phyloP scores from a whole-genome alignment of 164 flowering plant genomes.

The Stephania cephalantha region DNA sequence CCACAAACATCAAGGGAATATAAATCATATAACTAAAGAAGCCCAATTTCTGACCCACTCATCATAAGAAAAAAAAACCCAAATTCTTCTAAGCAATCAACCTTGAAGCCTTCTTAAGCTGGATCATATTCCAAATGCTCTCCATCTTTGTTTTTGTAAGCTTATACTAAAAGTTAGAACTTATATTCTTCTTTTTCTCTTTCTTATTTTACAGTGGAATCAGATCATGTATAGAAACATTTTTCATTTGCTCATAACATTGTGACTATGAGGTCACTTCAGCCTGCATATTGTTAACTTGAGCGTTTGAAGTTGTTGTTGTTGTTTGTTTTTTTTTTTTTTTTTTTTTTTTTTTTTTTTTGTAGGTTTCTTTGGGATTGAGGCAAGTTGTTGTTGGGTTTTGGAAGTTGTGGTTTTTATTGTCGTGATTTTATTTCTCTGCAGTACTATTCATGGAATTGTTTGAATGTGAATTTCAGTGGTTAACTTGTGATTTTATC shows the following conservation, averaged over 20 bases:
- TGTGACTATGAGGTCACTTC: neutral
- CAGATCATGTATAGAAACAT: neutral
- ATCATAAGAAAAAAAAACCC: no score
- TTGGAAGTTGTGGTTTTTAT: no score
- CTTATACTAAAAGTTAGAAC: neutral
- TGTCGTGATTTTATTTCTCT: neutral
- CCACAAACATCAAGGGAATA: no score
- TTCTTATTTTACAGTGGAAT: neutral
- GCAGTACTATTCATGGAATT: neutral
- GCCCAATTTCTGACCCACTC: no score
- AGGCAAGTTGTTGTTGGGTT: neutral
- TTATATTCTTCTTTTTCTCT: no score
- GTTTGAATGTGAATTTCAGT: neutral
- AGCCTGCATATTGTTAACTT: neutral
- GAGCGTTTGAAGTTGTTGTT: neutral
- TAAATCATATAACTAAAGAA: no score
- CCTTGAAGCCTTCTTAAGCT: no score
- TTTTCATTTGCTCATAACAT: neutral
- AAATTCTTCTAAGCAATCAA: no score
- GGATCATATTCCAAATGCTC: neutral
- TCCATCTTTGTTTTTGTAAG: neutral
- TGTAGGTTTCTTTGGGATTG: neutral
- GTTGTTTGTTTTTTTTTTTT: neutral
- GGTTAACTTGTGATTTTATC: neutral
- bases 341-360: neutral